Conservation (phyloP, 768 basidiomycete species). For the Tylopilus sp. region DNA sequence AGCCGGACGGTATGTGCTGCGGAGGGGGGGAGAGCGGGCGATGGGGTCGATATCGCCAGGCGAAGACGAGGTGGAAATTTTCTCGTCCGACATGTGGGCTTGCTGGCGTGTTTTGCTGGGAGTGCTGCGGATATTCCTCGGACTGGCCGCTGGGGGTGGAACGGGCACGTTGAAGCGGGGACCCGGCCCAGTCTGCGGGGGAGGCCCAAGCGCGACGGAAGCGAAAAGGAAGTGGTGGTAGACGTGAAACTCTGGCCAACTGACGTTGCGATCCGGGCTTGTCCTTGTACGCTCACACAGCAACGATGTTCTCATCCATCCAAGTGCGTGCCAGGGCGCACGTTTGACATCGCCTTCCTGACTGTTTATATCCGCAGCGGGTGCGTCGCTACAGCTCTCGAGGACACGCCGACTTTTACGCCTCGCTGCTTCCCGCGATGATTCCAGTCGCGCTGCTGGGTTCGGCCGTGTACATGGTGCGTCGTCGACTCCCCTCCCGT, state of each 20-base stretch:
- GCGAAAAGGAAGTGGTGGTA: neutral
- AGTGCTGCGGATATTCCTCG: too few species aligned
- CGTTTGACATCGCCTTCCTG: too few species aligned
- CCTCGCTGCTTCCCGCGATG: constrained; percentile 70
- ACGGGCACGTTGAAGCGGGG: neutral
- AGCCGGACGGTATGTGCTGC: constrained; percentile 12
- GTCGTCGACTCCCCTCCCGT: constrained; percentile 11
- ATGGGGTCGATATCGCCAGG: constrained; percentile 21
- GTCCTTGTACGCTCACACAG: neutral
- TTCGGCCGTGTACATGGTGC: constrained; percentile 73
- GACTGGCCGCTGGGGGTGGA: too few species aligned
- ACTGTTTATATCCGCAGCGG: too few species aligned
- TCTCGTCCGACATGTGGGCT: constrained; percentile 23
- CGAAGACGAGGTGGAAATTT: constrained; percentile 5
- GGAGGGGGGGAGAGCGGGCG: constrained; percentile 12
- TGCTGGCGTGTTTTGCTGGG: too few species aligned
- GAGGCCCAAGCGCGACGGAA: too few species aligned
- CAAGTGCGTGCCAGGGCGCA: neutral
- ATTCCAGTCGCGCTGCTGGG: constrained; percentile 74
- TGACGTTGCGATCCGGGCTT: neutral
- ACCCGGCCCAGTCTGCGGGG: too few species aligned
- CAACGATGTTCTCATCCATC: too few species aligned
- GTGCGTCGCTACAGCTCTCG: constrained; percentile 19
- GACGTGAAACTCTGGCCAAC: neutral
- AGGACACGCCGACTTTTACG: constrained; percentile 65